Percentiles rank a stretch among this genome's conserved stretches.
phyloP scores from a whole-genome alignment of 75 land plant genomes.

The Gnetum montanum region DNA sequence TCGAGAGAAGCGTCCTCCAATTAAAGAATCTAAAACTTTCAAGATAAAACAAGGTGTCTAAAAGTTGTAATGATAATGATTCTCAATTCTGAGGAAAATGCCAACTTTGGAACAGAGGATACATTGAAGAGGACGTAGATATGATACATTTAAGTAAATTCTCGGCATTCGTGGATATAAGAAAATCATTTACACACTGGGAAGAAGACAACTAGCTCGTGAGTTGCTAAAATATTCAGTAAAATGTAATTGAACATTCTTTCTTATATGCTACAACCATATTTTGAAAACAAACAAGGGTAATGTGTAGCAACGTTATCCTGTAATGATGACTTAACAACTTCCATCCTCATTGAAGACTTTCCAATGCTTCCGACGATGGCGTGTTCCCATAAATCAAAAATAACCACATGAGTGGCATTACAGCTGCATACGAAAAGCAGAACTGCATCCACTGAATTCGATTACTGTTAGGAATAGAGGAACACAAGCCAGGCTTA shows the following conservation, averaged over 20 bases:
- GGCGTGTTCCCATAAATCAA: constrained; percentile 5
- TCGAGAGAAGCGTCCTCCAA: constrained; percentile 1
- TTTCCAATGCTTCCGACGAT: constrained; percentile 8
- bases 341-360: constrained; percentile 7
- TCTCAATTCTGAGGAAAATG: background rate
- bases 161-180: background rate
- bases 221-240: background rate
- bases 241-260: background rate
- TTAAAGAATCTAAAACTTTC: no score
- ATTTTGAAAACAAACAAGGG: background rate
- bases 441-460: constrained; percentile 8
- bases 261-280: background rate
- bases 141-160: constrained; percentile 2
- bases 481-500: no score
- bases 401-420: background rate
- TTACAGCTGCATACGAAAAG: background rate
- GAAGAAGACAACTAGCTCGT: background rate
- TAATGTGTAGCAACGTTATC: constrained; percentile 1
- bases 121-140: constrained; percentile 1
- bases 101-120: background rate
- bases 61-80: background rate
- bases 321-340: constrained; percentile 6
- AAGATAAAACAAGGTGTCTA: no score
- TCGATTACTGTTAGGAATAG: no score
- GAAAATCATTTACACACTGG: constrained; percentile 2